Conservation (phyloP, 2,329 filamentous ascomycete species). For the Aspergillus texensis region DNA sequence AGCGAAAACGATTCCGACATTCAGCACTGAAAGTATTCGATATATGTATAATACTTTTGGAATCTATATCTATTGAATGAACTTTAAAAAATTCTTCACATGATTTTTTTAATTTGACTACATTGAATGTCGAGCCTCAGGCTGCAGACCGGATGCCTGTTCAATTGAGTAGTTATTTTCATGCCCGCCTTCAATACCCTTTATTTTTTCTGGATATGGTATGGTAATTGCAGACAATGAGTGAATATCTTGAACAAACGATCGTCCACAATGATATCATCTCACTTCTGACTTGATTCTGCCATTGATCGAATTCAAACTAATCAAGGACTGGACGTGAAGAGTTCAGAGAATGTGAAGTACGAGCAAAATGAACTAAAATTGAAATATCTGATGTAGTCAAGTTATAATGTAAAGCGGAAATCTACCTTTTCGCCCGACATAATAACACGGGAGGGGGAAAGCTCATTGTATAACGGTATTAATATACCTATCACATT, state of each 20-base stretch:
- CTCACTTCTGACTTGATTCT: background rate
- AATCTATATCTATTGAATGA: background rate
- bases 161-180: background rate
- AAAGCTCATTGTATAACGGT: background rate
- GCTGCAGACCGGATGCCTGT: background rate
- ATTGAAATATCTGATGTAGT: background rate
- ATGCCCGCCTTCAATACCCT: background rate
- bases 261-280: background rate
- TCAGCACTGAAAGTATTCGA: background rate
- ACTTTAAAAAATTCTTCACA: background rate
- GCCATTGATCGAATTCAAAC: background rate
- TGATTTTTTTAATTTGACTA: background rate
- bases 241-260: background rate
- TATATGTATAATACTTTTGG: background rate
- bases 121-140: background rate
- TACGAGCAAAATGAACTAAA: background rate
- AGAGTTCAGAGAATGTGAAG: background rate
- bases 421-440: background rate
- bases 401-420: background rate
- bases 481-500: background rate
- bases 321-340: background rate
- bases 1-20: background rate
- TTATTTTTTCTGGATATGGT: background rate
- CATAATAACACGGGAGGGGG: background rate
- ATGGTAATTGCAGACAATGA: background rate